Base-by-base conservation (phyloP, 1,139 yeast species). In the Wickerhamomyces sp. region DNA sequence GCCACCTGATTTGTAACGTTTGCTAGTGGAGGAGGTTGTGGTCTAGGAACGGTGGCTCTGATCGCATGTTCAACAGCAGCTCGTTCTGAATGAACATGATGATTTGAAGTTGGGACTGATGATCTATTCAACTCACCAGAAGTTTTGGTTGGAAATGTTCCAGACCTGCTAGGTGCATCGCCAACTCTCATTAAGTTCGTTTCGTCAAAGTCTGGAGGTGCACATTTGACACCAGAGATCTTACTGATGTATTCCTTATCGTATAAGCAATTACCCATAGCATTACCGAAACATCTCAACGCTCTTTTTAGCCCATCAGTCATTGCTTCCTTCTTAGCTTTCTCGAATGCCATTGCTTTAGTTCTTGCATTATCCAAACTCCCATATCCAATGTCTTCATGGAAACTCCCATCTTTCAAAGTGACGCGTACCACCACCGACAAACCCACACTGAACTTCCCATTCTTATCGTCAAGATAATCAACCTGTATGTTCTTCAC, bases 321-420 rank as follows among this genome's bases (percentile, higher is more conserved):
- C 42, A 81, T 78, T 0, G 94, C 93, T 53, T 87, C 91, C 56
- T 86, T 86, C 60, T 82, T 83, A 49, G 91, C 84, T 56, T 85
- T 84, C 57, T 85, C 95, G 60, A 84, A 84, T 0, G 93, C 94
- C 65, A 77, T 77, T 0, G 89, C 79, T 58, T 82, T 82, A 36
- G 79, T 72, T 45, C 78, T 76, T 38, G 87, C 85, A 59, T 84
- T 84, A 43, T 86, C 94, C 30, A 82, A 78, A 45, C 78, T 80
- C 11, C 95, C 95, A 60, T 85, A 85, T 0, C 95, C 95, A 41
- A 85, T 78, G 65, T 86, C 95, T 57, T 86, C 94, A 55, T 84
- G 87, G 57, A 67, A 84, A 0, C 91, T 78, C 0, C 95, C 95
- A 61, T 84, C 88, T 52, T 78, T 77, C 42, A 86, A 66, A 0